Evolutionary conservation across 1,284 basidiomycete genomes (phyloP).

Genomic region (Rhodotorula sp.): DNA sequence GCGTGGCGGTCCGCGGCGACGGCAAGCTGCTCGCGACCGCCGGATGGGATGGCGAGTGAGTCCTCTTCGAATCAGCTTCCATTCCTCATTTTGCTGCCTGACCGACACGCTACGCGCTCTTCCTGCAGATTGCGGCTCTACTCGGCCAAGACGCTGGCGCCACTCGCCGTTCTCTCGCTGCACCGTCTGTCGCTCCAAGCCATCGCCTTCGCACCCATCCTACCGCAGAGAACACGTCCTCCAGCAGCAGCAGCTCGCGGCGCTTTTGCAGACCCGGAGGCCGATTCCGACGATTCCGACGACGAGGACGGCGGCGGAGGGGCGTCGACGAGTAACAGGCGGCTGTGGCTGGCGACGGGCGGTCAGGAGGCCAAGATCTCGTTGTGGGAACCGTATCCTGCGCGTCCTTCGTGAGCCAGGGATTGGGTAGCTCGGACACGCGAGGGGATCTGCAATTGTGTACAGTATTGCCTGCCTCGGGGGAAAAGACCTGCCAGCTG

Average conservation of each 20-base stretch:
- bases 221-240: neutral
- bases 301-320: neutral
- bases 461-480: too few relatives aligned
- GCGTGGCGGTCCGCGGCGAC: slow-evolving; percentile 30
- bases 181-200: slow-evolving; percentile 43
- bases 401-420: slow-evolving; percentile 5
- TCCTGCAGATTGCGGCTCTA: slow-evolving; percentile 36
- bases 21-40: slow-evolving; percentile 40
- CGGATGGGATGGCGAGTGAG: slow-evolving; percentile 45
- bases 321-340: neutral
- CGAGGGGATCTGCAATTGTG: neutral
- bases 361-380: slow-evolving; percentile 43
- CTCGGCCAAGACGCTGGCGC: slow-evolving; percentile 36
- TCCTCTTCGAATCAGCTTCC: neutral
- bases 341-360: slow-evolving; percentile 40
- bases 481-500: too few relatives aligned
- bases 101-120: too few relatives aligned
- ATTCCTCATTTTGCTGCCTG: neutral
- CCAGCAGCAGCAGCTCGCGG: neutral
- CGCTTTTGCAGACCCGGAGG: neutral
- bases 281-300: too few relatives aligned
- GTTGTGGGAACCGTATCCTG: slow-evolving; percentile 43
- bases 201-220: slow-evolving; percentile 33
- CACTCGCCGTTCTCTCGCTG: slow-evolving; percentile 42
- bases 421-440: neutral